Evolutionary conservation across 257 asterid genomes (phyloP), one percentile per base, ranked within the genome.

Genomic region (Solanum okadae): DNA sequence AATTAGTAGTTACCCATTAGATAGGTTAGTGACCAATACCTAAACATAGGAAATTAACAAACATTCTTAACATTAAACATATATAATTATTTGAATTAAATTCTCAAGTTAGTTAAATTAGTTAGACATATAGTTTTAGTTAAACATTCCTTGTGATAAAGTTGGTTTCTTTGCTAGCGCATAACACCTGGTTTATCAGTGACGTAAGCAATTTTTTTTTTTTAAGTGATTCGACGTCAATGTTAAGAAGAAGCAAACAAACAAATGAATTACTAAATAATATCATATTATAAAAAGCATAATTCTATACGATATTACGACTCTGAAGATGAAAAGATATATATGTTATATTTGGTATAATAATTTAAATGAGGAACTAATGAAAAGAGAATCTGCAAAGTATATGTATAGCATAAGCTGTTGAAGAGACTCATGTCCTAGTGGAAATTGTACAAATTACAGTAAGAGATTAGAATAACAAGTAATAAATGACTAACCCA

Each of bases 1-100:
- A 27, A 15, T 79, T 44, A 8, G 25, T 79, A 15, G 65, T 79
- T 44, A 79, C 38, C 33, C 27, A 42, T 42, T 42, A 27, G 65
- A 44, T 79, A 44, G 67, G 85, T 79, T 79, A 79, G 85, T 79
- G 27, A 44, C 34, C 85, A 27, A 79, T 44, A 79, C 23, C 63
- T 79, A 42, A 44, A 44, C 56, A 16, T 79, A 44, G 25, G 40
- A 79, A 44, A 0, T 16, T 27, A 42, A 79, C 35, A 31, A 15
- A 44, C n/a, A 40, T 78, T 79, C n/a, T 5, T 44, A 77, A 79
- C 85, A 44, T 14, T 79, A 31, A 79, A 79, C 25, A 44, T 27
- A 15, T 79, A 79, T 16, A 52, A 52, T 79, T 79, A 44, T 44
- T 79, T 27, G n/a, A n/a, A 44, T 27, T 8, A 27, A 40, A 79